Base-by-base conservation (phyloP, 2,329 filamentous ascomycete species). In the Bimuria novae-zelandiae region DNA sequence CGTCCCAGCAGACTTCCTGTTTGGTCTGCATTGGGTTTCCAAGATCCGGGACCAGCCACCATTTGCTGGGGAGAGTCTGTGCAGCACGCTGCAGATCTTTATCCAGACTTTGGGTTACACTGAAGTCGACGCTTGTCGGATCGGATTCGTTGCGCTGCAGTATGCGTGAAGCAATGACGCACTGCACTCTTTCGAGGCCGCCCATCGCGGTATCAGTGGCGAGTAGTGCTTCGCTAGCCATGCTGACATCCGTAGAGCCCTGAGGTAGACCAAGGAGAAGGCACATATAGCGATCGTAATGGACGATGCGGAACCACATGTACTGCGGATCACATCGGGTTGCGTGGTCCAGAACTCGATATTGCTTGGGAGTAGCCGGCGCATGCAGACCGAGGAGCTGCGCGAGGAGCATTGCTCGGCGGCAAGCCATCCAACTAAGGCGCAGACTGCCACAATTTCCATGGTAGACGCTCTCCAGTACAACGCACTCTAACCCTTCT, bases 361-460 rank as follows among this genome's bases (percentile, higher is more conserved):
- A 30, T 37, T 49, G 16, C 3, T 30, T 22, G 16, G 12, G 29
- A 42, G 36, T 14, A 17, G 36, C 16, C 8, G 54, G n/a, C 3
- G 64, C 68, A 54, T 77, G 63, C 3, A 79, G 48, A 0, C 71
- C 72, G 70, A 78, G 72, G n/a, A 77, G 46, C 56, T 79, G 76
- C 0, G 75, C 76, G 4, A 75, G 47, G 0, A 52, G 57, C 59
- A 79, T 68, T 0, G 77, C 77, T 40, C 75, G 64, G 3, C 76
- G 72, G 19, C 62, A 56, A 0, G 69, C 63, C 5, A 76, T 36
- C 77, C 75, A 79, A 0, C 70, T 67, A 4, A 68, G 65, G 10
- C 76, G 70, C n/a, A 79, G 64, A 45, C 76, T 77, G 0, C 78
- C 77, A 19, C 46, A 23, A 29, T 77, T 75, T 6, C 55, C 54